Evolutionary conservation across 768 basidiomycete genomes (phyloP).

Genomic region (Russula brevipes): DNA sequence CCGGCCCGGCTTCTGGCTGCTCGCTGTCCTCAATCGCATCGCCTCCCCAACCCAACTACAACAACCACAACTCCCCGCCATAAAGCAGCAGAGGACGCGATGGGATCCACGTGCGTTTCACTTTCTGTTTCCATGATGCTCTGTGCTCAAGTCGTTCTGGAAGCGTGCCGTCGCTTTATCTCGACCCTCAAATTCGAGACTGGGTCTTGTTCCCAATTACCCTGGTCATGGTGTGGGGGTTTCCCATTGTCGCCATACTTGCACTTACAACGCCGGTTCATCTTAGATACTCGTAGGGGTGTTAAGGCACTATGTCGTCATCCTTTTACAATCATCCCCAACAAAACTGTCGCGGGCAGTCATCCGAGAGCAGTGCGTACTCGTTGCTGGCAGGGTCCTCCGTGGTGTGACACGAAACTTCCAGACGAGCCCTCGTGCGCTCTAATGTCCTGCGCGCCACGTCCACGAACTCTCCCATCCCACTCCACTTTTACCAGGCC

Average conservation of each 20-base stretch:
- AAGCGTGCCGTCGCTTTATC: constrained; percentile 50
- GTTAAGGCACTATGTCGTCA: constrained; percentile 85
- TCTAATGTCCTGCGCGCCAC: constrained; percentile 82
- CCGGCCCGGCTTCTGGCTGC: no score
- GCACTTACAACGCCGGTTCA: neutral
- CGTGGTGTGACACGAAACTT: constrained; percentile 8
- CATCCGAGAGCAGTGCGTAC: constrained; percentile 86
- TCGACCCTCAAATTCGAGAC: constrained; percentile 94
- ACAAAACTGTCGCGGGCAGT: constrained; percentile 73
- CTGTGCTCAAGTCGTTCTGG: constrained; percentile 23
- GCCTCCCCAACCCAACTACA: no score
- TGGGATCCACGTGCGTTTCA: constrained; percentile 18
- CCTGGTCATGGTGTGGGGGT: constrained; percentile 76
- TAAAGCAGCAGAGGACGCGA: neutral
- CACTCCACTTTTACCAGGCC: constrained; percentile 62
- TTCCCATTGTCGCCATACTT: neutral
- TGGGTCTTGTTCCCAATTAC: constrained; percentile 96
- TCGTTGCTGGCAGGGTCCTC: neutral
- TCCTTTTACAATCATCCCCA: constrained; percentile 77
- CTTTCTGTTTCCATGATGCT: constrained; percentile 24
- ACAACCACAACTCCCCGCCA: neutral
- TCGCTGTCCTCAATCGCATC: no score
- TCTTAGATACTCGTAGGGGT: constrained; percentile 85
- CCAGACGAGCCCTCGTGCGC: constrained; percentile 70
- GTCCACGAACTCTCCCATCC: constrained; percentile 75